Evolutionary conservation across 208 protist genomes (phyloP).

Genomic region (Leptomonas pyrrhocoris): DNA sequence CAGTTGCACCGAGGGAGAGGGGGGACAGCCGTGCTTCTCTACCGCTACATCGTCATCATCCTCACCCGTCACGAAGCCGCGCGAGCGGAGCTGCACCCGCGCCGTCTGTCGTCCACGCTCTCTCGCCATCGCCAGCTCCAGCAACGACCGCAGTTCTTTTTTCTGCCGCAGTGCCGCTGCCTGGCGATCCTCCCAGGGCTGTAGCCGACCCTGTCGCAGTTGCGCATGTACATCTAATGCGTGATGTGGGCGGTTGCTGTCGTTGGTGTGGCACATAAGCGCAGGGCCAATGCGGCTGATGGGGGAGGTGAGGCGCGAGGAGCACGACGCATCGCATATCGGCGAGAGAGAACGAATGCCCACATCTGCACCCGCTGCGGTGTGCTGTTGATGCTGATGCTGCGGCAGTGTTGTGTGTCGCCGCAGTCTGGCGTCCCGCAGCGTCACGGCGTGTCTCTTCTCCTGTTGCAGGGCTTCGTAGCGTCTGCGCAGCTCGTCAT

Average conservation of each 20-base stretch:
- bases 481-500: constrained; percentile 20
- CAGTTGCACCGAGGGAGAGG: neutral
- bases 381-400: neutral
- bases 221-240: too few relatives aligned
- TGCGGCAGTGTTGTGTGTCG: neutral
- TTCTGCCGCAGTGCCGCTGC: constrained; percentile 3
- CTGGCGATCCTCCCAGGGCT: neutral
- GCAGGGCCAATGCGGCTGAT: neutral
- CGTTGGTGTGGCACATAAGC: neutral
- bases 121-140: constrained; percentile 16
- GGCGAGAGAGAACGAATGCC: constrained; percentile 7
- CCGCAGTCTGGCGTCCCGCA: constrained; percentile 20
- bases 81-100: neutral
- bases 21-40: neutral
- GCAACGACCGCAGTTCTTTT: constrained; percentile 1
- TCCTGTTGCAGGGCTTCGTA: constrained; percentile 8
- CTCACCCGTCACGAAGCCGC: neutral
- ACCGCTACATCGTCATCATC: too few relatives aligned
- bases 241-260: neutral
- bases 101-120: constrained; percentile 12
- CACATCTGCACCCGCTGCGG: neutral
- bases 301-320: neutral
- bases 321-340: neutral
- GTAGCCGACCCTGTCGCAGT: neutral
- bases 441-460: constrained; percentile 5